Evolutionary conservation across 2,329 filamentous ascomycete genomes (phyloP).

Genomic region (Hirsutella minnesotensis): DNA sequence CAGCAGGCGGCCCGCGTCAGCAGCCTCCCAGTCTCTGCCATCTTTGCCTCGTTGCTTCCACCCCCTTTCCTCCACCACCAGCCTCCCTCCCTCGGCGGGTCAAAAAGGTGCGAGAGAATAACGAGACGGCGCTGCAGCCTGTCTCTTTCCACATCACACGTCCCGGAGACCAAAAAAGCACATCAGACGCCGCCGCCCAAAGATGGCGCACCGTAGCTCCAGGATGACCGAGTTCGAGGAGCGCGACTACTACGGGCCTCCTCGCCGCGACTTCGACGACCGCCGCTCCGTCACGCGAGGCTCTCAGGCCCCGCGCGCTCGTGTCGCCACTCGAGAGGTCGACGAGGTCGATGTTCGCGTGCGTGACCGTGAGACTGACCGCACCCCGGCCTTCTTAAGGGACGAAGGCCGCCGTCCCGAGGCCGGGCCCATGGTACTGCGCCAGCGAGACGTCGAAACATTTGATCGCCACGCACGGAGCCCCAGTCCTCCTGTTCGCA

Average conservation of each 20-base stretch:
- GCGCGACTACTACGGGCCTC: slow-evolving; percentile 28
- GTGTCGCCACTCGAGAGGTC: slow-evolving; percentile 9
- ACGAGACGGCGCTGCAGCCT: too few species aligned
- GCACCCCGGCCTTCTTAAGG: slow-evolving; percentile 38
- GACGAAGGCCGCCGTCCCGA: slow-evolving; percentile 36
- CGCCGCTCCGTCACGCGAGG: slow-evolving; percentile 11
- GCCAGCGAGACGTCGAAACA: slow-evolving; percentile 43
- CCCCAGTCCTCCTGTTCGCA: slow-evolving; percentile 30
- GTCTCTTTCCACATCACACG: not conserved
- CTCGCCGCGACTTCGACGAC: slow-evolving; percentile 18
- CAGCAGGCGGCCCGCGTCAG: not conserved
- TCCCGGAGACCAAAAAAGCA: too few species aligned
- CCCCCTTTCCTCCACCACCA: too few species aligned
- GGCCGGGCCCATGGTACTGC: slow-evolving; percentile 39
- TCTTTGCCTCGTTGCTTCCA: not conserved
- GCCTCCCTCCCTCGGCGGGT: too few species aligned
- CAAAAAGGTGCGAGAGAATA: too few species aligned
- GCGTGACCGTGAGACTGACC: slow-evolving; percentile 30
- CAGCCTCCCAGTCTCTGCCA: not conserved
- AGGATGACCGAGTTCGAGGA: slow-evolving; percentile 30
- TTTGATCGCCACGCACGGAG: slow-evolving; percentile 35
- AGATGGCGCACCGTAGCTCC: slow-evolving; percentile 9
- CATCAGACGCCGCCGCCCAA: not conserved
- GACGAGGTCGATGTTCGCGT: slow-evolving; percentile 30
- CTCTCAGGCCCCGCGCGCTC: slow-evolving; percentile 15